These are phyloP conservation scores for Lactarius vividus DNA, from an alignment of 768 basidiomycete species.

Conservation along the genomic window DNA sequence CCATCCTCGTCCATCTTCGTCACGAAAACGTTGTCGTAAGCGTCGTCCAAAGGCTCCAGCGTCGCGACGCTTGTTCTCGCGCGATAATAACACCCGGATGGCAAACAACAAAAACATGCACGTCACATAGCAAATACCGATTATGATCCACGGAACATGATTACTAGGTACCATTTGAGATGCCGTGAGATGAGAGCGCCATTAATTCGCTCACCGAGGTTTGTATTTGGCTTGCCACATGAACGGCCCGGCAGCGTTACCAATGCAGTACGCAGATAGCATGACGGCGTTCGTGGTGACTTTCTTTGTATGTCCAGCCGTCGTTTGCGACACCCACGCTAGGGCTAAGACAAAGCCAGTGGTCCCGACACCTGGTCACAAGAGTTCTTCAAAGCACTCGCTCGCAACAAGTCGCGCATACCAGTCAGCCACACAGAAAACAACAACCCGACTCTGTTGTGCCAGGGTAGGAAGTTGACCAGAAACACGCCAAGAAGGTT, in stretches of 20 bases:
- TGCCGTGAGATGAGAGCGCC: background rate
- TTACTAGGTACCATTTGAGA: conserved; percentile 43
- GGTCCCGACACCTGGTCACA: conserved; percentile 42
- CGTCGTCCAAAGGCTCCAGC: conserved; percentile 48
- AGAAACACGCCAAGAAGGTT: conserved; percentile 61
- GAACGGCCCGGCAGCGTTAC: conserved; percentile 69
- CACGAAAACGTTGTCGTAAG: conserved; percentile 62
- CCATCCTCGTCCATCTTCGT: conserved; percentile 53
- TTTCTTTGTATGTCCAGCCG: conserved; percentile 70
- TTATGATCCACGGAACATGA: conserved; percentile 74
- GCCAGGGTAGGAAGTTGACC: conserved; percentile 63
- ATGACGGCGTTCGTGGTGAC: conserved; percentile 71
- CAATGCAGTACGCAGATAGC: conserved; percentile 65
- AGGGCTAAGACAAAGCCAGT: conserved; percentile 61
- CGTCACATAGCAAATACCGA: conserved; percentile 56
- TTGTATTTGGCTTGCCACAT: conserved; percentile 73
- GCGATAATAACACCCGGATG: conserved; percentile 52
- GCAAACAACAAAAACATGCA: conserved; percentile 49
- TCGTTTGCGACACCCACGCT: conserved; percentile 63
- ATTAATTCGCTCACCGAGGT: conserved; percentile 47
- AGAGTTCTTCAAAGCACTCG: background rate
- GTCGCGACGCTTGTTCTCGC: conserved; percentile 66
- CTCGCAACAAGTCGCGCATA: conserved; percentile 29
- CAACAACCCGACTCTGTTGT: conserved; percentile 61
- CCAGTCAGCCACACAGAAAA: conserved; percentile 56